Evolutionary conservation across 164 flowering plant genomes (phyloP), one percentile per base, ranked within the genome.

Genomic region (Vitis rotundifolia): DNA sequence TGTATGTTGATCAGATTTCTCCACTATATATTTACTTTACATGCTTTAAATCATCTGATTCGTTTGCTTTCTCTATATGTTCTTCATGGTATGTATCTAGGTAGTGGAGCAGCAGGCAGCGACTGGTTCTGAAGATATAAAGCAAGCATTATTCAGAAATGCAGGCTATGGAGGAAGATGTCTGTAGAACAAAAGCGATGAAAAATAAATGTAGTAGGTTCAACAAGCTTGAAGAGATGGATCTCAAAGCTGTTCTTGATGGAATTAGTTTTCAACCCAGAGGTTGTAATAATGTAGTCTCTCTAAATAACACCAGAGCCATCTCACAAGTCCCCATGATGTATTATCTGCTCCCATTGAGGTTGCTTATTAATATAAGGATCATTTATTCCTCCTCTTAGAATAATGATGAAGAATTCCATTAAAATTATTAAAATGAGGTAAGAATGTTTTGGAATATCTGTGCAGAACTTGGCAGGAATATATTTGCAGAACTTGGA

Each of bases 161-260:
- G 94, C 98, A 64, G 98, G 98, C 18, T 92, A 92, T 83, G 98
- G 94, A 74, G 97, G 94, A 69, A 88, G 81, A 72, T 87, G 87
- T 74, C 71, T 81, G 72, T 88, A 81, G 84, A 63, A 69, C 9
- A 28, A 26, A 58, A 29, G 68, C 7, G 31, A 1, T 47, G 28
- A 29, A 63, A 26, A 50, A 64, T 14, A 6, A 52, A 65, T 44
- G 18, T 15, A 49, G 16, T 19, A 1, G 1, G n/a, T 28, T 49
- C 51, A 52, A 19, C 28, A 48, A 68, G 47, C 49, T 18, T 66
- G 57, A 18, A 67, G 71, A 66, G 64, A 44, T 44, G 55, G 49
- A 19, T 8, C 7, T 26, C 22, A 13, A 12, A 19, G 55, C 50
- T 67, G 70, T 59, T 72, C 52, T 73, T 49, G 63, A 55, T 51